These are phyloP conservation scores for Coffea humblotiana DNA, from an alignment of 305 asterid species.

Conservation along the genomic window DNA sequence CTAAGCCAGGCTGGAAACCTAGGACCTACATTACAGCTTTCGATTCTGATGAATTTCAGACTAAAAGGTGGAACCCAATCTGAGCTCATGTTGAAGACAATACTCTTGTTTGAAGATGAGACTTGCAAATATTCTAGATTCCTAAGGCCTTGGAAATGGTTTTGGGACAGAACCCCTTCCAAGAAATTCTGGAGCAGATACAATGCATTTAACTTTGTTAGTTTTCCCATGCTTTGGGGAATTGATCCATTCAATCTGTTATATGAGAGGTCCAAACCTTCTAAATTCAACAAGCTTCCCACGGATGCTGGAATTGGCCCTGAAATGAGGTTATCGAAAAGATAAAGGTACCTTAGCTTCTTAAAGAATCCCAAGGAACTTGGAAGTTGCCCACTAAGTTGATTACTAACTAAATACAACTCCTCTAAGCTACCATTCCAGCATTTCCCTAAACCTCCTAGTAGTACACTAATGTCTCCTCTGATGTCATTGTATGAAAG, in stretches of 20 bases:
- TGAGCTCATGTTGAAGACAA: slow-evolving; percentile 13
- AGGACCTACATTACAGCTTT: slow-evolving; percentile 19
- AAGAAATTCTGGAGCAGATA: slow-evolving; percentile 5
- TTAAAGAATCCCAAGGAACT: slow-evolving; percentile 1
- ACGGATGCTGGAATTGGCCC: slow-evolving; percentile 23
- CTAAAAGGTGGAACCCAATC: slow-evolving; percentile 30
- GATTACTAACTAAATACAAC: neutral
- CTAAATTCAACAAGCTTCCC: slow-evolving; percentile 19
- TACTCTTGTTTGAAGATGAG: neutral
- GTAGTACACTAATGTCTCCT: neutral
- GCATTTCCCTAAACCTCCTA: neutral
- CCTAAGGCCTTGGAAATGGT: slow-evolving; percentile 14
- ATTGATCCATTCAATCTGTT: slow-evolving; percentile 17
- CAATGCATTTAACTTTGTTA: slow-evolving; percentile 4
- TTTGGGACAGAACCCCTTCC: slow-evolving; percentile 25
- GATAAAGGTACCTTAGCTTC: slow-evolving; percentile 1
- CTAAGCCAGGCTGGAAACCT: slow-evolving; percentile 26
- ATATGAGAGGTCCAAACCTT: neutral
- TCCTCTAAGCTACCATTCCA: neutral
- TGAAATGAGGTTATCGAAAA: slow-evolving; percentile 14
- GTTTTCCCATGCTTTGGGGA: slow-evolving; percentile 16
- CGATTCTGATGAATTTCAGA: slow-evolving; percentile 3
- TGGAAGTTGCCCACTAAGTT: neutral
- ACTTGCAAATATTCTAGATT: slow-evolving; percentile 13
- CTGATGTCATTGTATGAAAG: slow-evolving; percentile 7